Evolutionary conservation across 192 early-diverging fungal genomes (phyloP).

Genomic region (Lunasporangiospora selenospora): DNA sequence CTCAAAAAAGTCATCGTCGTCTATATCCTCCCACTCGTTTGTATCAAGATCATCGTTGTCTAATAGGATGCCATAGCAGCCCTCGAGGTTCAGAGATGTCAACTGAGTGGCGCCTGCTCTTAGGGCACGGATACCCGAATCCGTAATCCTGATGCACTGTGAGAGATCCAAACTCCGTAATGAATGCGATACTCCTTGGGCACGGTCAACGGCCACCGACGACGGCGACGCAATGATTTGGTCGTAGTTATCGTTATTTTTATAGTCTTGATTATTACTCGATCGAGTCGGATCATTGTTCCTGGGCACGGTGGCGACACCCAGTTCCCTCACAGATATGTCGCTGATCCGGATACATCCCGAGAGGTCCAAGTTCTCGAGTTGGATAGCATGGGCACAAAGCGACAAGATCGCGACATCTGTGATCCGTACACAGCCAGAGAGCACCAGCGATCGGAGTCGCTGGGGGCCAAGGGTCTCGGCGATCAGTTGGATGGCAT

Average conservation of each 20-base stretch:
- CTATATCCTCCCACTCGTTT: conserved; percentile 37
- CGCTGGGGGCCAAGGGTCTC: conserved; percentile 16
- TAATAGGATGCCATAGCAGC: conserved; percentile 30
- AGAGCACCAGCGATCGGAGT: conserved; percentile 27
- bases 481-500: conserved; percentile 25
- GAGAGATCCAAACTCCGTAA: conserved; percentile 36
- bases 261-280: not conserved
- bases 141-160: conserved; percentile 32
- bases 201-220: not conserved
- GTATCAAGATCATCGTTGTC: conserved; percentile 5
- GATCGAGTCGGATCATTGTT: not conserved
- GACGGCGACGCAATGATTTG: too few species aligned
- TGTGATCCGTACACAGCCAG: conserved; percentile 26
- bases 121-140: conserved; percentile 11
- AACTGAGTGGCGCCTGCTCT: conserved; percentile 6
- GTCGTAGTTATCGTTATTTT: not conserved
- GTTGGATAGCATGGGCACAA: conserved; percentile 7
- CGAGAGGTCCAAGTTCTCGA: conserved; percentile 38
- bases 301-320: conserved; percentile 5
- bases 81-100: conserved; percentile 27
- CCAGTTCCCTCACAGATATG: conserved; percentile 22
- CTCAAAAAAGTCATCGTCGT: not conserved
- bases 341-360: conserved; percentile 28
- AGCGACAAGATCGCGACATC: conserved; percentile 18
- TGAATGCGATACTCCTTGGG: conserved; percentile 10